phyloP scores from a whole-genome alignment of 352 stramenopile species.

The Phytophthora cactorum region DNA sequence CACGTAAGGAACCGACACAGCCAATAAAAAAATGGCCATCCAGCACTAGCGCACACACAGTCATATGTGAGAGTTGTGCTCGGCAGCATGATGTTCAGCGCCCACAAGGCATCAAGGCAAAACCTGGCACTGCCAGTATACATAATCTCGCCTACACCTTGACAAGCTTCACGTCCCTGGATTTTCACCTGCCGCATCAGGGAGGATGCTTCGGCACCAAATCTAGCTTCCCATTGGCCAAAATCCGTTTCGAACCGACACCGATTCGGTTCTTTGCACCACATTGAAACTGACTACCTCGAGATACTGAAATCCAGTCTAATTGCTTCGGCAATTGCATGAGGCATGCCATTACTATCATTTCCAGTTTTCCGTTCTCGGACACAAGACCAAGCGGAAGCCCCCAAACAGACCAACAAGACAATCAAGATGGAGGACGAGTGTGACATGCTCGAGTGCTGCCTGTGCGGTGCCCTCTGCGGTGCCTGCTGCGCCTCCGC shows the following conservation, averaged over 20 bases:
- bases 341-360: constrained; percentile 15
- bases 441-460: constrained; percentile 84
- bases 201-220: constrained; percentile 5
- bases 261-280: constrained; percentile 13
- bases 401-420: not conserved
- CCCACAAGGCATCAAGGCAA: not conserved
- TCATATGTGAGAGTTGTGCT: not conserved
- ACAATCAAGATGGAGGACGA: constrained; percentile 58
- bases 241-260: constrained; percentile 14
- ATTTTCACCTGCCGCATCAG: constrained; percentile 19
- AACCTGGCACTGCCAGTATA: constrained; percentile 2
- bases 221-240: constrained; percentile 21
- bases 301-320: constrained; percentile 22
- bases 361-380: constrained; percentile 27
- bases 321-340: not conserved
- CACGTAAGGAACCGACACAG: not conserved
- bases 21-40: not conserved
- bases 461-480: constrained; percentile 76
- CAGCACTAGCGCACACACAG: not conserved
- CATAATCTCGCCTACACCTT: constrained; percentile 3
- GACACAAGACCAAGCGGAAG: not conserved
- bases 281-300: constrained; percentile 28
- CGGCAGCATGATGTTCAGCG: not conserved
- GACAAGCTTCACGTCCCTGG: constrained; percentile 1
- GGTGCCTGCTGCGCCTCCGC: constrained; percentile 73